These are phyloP conservation scores for Inga laurina DNA, from an alignment of 306 rosid genomes.

Conservation along the genomic window DNA sequence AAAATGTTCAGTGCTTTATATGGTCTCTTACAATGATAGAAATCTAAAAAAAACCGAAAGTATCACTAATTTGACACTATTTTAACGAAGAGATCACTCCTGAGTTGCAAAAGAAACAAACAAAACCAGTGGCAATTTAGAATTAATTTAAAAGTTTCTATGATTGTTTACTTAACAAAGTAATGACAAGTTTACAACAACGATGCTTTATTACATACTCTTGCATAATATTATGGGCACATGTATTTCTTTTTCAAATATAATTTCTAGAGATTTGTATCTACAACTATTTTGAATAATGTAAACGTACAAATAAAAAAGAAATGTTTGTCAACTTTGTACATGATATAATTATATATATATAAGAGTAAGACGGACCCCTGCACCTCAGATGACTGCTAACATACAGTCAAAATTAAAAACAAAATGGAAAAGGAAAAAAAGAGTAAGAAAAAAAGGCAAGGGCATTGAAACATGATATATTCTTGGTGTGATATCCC, in stretches of 20 bases:
- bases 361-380: not conserved
- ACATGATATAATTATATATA: not conserved
- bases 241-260: not conserved
- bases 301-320: not conserved
- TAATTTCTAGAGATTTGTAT: not conserved
- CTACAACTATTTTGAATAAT: not conserved
- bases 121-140: not conserved
- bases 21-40: not conserved
- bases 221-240: not conserved
- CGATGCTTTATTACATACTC: not conserved
- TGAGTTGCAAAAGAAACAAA: not conserved
- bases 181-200: not conserved
- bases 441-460: not conserved
- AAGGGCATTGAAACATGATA: not conserved
- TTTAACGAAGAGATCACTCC: not conserved
- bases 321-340: not conserved
- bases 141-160: not conserved
- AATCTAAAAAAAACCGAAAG: not conserved
- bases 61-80: not conserved
- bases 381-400: not conserved
- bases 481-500: not conserved
- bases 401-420: not conserved
- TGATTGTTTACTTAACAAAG: not conserved
- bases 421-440: not conserved
- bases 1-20: constrained; percentile 1